Percentiles rank a stretch among this genome's conserved stretches.
Conservation (phyloP, 2,329 filamentous ascomycete genomes). For the Arthrobotrys iridis region DNA sequence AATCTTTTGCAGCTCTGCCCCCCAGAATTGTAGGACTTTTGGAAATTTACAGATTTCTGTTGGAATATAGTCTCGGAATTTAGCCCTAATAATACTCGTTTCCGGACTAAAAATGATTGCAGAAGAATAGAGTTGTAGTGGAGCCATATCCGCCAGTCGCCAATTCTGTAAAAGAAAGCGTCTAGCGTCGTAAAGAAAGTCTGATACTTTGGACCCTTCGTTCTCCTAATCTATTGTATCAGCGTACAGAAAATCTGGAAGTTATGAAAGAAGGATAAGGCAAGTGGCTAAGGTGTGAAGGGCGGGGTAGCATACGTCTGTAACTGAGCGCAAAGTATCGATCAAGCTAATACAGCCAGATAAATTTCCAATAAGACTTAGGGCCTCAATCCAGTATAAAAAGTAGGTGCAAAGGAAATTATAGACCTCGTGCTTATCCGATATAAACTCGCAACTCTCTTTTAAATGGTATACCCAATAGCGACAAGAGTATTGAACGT, state of each 20-base stretch:
- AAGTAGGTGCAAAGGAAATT: constrained; percentile 60
- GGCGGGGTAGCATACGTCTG: constrained; percentile 11
- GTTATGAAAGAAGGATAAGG: background rate
- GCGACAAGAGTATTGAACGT: constrained; percentile 61
- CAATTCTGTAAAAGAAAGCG: constrained; percentile 27
- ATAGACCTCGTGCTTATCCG: constrained; percentile 57
- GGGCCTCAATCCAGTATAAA: constrained; percentile 61
- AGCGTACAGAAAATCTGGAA: background rate
- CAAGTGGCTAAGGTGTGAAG: background rate
- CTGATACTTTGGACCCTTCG: background rate
- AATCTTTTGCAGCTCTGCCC: background rate
- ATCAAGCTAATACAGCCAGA: constrained; percentile 49
- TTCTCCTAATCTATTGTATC: background rate
- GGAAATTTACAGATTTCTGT: background rate
- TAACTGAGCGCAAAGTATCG: background rate
- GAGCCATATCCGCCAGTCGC: background rate
- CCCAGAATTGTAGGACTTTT: background rate
- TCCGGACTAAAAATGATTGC: constrained; percentile 7
- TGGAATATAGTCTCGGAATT: background rate
- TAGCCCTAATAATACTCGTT: constrained; percentile 9
- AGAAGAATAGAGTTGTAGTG: constrained; percentile 23
- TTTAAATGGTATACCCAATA: constrained; percentile 61
- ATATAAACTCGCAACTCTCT: constrained; percentile 58
- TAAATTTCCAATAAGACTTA: constrained; percentile 59
- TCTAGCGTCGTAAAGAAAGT: constrained; percentile 10